Evolutionary conservation across 163 green algal species (phyloP).

Genomic region (Scenedesmus sp.): DNA sequence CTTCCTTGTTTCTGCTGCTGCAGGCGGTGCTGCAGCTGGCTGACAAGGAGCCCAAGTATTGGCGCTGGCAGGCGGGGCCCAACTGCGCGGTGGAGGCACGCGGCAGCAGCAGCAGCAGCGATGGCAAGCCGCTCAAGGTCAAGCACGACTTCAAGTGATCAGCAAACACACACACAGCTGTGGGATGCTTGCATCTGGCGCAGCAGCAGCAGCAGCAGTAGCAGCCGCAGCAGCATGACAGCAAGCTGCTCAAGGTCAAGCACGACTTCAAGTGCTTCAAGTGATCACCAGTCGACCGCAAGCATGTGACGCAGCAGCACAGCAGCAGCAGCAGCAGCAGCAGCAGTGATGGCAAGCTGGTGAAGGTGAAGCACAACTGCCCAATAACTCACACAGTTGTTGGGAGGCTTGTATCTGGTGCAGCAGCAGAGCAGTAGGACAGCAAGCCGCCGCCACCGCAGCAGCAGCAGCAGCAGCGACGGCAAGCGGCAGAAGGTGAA

Average conservation of each 20-base stretch:
- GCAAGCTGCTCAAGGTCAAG: background rate
- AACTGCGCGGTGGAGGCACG: background rate
- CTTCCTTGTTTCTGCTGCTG: background rate
- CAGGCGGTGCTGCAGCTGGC: constrained; percentile 28
- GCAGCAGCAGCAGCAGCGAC: no score
- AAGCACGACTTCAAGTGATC: constrained; percentile 28
- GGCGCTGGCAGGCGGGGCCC: constrained; percentile 23
- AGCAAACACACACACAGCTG: background rate
- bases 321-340: background rate
- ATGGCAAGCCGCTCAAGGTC: background rate
- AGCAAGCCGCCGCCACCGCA: no score
- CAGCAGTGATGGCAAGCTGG: background rate
- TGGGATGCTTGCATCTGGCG: background rate
- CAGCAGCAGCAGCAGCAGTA: background rate
- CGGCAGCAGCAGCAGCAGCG: background rate
- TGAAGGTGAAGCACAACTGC: background rate
- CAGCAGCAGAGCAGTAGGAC: no score
- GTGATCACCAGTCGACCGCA: background rate
- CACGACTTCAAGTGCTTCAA: background rate
- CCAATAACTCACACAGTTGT: no score
- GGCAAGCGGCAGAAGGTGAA: no score
- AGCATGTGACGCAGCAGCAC: background rate
- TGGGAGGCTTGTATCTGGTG: no score
- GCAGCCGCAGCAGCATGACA: background rate
- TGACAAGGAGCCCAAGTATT: constrained; percentile 5